These are phyloP conservation scores for Auricularia cornea DNA, from an alignment of 768 basidiomycete species.

Conservation along the genomic window DNA sequence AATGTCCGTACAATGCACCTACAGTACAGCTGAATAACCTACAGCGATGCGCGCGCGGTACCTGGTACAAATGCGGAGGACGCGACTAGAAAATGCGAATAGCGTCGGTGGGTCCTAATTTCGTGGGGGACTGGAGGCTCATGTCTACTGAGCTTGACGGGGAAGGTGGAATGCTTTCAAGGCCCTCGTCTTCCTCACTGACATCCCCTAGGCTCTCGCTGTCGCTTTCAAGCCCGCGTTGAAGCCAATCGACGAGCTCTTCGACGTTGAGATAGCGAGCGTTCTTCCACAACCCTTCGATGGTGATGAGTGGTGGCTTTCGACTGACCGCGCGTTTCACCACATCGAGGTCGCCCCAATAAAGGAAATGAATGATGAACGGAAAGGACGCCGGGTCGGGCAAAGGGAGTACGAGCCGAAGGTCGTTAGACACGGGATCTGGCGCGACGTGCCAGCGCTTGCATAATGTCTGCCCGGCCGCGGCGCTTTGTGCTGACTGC, in stretches of 20 bases:
- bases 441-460: constrained; percentile 34
- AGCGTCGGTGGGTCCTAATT: no score
- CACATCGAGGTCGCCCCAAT: constrained; percentile 44
- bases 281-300: neutral
- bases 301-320: neutral
- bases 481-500: constrained; percentile 26
- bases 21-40: neutral
- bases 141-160: no score
- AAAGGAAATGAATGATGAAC: constrained; percentile 71
- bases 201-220: neutral
- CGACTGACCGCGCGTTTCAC: neutral
- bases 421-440: constrained; percentile 52
- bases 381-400: constrained; percentile 68
- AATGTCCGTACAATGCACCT: neutral
- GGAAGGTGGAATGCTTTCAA: no score
- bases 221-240: neutral
- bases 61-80: no score
- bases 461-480: no score
- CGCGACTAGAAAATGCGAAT: no score
- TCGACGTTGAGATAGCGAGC: neutral
- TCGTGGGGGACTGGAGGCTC: no score
- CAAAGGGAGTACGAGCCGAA: constrained; percentile 63
- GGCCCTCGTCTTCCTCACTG: neutral
- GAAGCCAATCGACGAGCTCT: neutral
- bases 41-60: no score